Base-by-base conservation (phyloP, 1,284 basidiomycete genomes). In the Sanghuangporus sanghuang region DNA sequence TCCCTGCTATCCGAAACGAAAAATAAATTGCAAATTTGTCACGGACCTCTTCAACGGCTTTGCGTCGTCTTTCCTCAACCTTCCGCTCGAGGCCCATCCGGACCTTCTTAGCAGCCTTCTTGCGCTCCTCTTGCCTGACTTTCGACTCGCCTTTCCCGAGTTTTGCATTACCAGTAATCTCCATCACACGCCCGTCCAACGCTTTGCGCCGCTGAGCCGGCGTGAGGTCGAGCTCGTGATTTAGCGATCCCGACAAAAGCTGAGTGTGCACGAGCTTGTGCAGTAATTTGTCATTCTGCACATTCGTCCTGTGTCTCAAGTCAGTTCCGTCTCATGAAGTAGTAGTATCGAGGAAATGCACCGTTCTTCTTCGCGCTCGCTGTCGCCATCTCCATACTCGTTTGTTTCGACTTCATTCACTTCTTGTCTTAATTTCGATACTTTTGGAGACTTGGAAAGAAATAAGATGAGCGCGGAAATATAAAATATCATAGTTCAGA, bases 201-300 rank as follows among this genome's bases (percentile, higher is more conserved):
- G 89, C 89, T 71, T 85, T 90, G 48, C 82, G 82, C 46, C 83
- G 82, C 67, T 89, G 81, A 11, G 87, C 87, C 46, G 86, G 81
- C 21, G 81, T 81, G 54, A 89, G 69, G 63, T 85, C 72, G 9
- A 90, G 75, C 3, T 87, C 85, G 2, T 81, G 74, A 69, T 85
- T 81, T 5, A 87, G 72, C 8, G 88, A 89, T 6, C 87, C 89
- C 12, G 90, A 88, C 3, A 93, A 77, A 5, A 93, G 75, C 68
- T 86, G 81, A 0, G 90, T 92, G 70, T 93, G 91, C 8, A 93
- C 81, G 9, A 93, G 78, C 57, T 83, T 85, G 72, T 92, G 89
- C 6, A 93, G 79, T 32, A 89, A 73, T 0, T 83, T 85, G 69
- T 93, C 90, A 61, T 93, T 92, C 68, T 89, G 85, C 12, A 77